Percentiles rank a stretch among this genome's conserved stretches.
These are phyloP conservation scores for Pseudogymnoascus verrucosus DNA, from an alignment of 2,329 filamentous ascomycete species.

Conservation along the genomic window DNA sequence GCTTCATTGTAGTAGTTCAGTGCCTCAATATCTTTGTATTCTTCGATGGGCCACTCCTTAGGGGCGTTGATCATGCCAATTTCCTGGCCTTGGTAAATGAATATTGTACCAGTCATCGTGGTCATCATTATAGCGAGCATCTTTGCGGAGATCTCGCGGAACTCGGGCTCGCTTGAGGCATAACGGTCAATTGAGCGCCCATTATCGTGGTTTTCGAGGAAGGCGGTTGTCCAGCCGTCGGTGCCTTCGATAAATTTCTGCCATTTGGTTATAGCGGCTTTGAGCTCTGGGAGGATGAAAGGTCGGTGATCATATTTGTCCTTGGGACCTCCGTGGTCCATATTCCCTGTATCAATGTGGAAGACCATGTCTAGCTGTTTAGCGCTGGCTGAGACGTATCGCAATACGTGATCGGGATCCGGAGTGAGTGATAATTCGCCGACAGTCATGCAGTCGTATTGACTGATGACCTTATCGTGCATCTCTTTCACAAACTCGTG, in stretches of 20 bases:
- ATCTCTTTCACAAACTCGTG: constrained; percentile 62
- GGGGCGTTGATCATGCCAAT: constrained; percentile 53
- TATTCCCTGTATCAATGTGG: constrained; percentile 48
- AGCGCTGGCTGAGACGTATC: constrained; percentile 50
- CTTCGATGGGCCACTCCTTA: constrained; percentile 40
- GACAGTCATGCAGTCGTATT: constrained; percentile 61
- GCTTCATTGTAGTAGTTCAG: constrained; percentile 40
- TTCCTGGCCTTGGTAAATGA: constrained; percentile 53
- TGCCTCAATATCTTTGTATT: constrained; percentile 42
- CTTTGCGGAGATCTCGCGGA: constrained; percentile 33
- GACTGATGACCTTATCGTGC: constrained; percentile 46
- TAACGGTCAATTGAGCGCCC: constrained; percentile 47
- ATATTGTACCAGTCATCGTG: constrained; percentile 46
- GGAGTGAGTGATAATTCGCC: constrained; percentile 61
- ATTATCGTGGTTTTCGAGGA: constrained; percentile 58
- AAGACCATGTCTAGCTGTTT: constrained; percentile 64
- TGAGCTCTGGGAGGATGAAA: constrained; percentile 42
- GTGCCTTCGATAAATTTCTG: constrained; percentile 44
- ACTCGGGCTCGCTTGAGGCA: constrained; percentile 18
- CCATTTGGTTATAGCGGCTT: constrained; percentile 40
- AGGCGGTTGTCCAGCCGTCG: constrained; percentile 51
- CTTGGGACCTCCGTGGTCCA: constrained; percentile 50
- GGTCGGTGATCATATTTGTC: constrained; percentile 40
- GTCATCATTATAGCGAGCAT: constrained; percentile 44
- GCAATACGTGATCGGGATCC: constrained; percentile 46